These are phyloP conservation scores for Discostella stelligera DNA, from an alignment of 352 stramenopile genomes.

Conservation along the genomic window DNA sequence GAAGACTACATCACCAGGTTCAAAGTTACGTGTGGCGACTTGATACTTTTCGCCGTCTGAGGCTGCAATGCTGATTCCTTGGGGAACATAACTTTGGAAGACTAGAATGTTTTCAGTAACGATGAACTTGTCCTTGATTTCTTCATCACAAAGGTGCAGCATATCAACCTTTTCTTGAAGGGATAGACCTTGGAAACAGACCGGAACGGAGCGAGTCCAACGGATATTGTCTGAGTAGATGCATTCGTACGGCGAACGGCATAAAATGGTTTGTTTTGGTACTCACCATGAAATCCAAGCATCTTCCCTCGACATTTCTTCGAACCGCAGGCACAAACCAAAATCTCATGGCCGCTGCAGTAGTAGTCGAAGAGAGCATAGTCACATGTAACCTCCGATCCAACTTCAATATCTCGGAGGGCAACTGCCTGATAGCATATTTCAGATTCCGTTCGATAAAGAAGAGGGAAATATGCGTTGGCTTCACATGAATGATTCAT, in stretches of 20 bases:
- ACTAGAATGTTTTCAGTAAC: slow-evolving; percentile 8
- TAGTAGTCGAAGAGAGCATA: slow-evolving; percentile 38
- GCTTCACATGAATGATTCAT: slow-evolving; percentile 40
- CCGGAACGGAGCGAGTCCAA: not conserved
- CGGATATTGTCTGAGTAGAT: not conserved
- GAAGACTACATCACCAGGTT: slow-evolving; percentile 26
- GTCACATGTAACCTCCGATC: slow-evolving; percentile 34
- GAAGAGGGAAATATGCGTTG: slow-evolving; percentile 22
- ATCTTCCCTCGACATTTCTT: slow-evolving; percentile 27
- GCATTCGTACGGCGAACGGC: not conserved
- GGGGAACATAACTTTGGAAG: slow-evolving; percentile 19
- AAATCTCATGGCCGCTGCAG: slow-evolving; percentile 29
- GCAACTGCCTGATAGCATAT: slow-evolving; percentile 32
- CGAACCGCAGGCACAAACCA: slow-evolving; percentile 26
- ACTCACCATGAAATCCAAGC: slow-evolving; percentile 33
- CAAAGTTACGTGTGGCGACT: slow-evolving; percentile 16
- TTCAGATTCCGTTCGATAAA: slow-evolving; percentile 22
- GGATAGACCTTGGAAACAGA: slow-evolving; percentile 14
- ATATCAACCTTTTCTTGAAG: slow-evolving; percentile 23
- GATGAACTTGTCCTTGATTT: slow-evolving; percentile 40
- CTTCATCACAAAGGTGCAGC: slow-evolving; percentile 19
- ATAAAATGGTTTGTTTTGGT: not conserved
- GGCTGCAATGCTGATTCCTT: slow-evolving; percentile 22
- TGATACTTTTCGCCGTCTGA: slow-evolving; percentile 15
- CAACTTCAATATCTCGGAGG: slow-evolving; percentile 21